A percentile compares a stretch with the other conserved stretches of the same genome.
Conservation (phyloP, 2,329 filamentous ascomycete genomes). For the Waltergamsia citrina region DNA sequence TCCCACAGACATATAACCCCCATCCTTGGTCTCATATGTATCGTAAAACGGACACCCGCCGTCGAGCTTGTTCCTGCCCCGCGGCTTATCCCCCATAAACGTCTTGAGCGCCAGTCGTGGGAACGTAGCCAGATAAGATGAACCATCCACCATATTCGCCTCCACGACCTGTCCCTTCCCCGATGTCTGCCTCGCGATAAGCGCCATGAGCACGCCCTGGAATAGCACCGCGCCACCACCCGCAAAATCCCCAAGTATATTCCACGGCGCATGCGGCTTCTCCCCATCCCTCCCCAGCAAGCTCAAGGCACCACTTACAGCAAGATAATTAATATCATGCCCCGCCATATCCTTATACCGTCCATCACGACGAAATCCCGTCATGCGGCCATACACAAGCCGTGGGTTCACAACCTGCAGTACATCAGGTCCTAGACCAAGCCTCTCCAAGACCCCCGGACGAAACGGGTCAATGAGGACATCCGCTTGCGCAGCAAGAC, state of each 20-base stretch:
- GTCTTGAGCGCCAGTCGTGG: conserved; percentile 59
- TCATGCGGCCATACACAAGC: conserved; percentile 77
- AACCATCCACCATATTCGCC: conserved; percentile 94
- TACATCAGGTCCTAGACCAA: conserved; percentile 64
- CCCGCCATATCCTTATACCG: conserved; percentile 82
- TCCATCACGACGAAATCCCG: conserved; percentile 81
- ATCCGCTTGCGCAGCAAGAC: conserved; percentile 63
- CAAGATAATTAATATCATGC: conserved; percentile 95
- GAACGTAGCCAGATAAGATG: conserved; percentile 69
- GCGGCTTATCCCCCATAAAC: conserved; percentile 48
- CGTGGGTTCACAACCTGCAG: conserved; percentile 61
- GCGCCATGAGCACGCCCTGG: conserved; percentile 70
- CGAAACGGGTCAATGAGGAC: conserved; percentile 90
- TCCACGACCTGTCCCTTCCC: conserved; percentile 83
- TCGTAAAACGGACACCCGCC: conserved; percentile 83
- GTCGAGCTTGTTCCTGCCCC: conserved; percentile 74
- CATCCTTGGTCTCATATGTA: conserved; percentile 76
- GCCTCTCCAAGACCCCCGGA: conserved; percentile 79
- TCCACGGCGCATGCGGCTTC: conserved; percentile 70
- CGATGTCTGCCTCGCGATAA: conserved; percentile 53
- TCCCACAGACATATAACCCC: conserved; percentile 77
- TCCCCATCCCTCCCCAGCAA: conserved; percentile 63
- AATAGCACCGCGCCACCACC: conserved; percentile 79
- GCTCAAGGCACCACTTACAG: conserved; percentile 70
- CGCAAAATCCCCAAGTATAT: conserved; percentile 84